Conservation (phyloP, 495 filamentous ascomycete species). For the Neurospora pannonica region DNA sequence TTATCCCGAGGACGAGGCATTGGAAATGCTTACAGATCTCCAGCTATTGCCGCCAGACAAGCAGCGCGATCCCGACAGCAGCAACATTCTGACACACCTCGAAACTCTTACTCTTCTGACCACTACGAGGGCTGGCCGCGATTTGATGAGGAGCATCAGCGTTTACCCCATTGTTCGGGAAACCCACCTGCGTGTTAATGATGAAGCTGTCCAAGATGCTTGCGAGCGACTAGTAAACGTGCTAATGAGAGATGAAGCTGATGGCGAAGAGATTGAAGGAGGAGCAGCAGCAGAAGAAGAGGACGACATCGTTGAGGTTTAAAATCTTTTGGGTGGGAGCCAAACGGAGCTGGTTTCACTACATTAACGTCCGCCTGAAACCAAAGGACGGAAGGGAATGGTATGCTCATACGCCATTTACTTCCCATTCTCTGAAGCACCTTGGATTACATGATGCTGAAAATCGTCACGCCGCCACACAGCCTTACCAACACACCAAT, state of each 20-base stretch:
- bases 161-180: constrained; percentile 87
- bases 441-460: background rate
- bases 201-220: constrained; percentile 74
- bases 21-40: constrained; percentile 73
- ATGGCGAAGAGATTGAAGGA: constrained; percentile 54
- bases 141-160: constrained; percentile 60
- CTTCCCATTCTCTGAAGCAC: background rate
- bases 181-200: constrained; percentile 65
- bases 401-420: background rate
- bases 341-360: background rate
- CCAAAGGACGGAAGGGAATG: background rate
- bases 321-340: constrained; percentile 1
- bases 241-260: constrained; percentile 72
- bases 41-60: constrained; percentile 86
- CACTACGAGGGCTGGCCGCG: constrained; percentile 64
- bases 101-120: constrained; percentile 80
- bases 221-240: constrained; percentile 89
- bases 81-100: constrained; percentile 74
- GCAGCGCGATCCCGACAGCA: constrained; percentile 61
- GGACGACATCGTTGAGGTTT: constrained; percentile 35
- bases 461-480: background rate
- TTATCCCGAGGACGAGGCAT: constrained; percentile 64
- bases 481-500: background rate
- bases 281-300: constrained; percentile 34
- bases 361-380: background rate